Percentiles rank a stretch among this genome's conserved stretches.
These are phyloP conservation scores for Salix purpurea DNA, from an alignment of 345 rosid genomes.

Conservation along the genomic window DNA sequence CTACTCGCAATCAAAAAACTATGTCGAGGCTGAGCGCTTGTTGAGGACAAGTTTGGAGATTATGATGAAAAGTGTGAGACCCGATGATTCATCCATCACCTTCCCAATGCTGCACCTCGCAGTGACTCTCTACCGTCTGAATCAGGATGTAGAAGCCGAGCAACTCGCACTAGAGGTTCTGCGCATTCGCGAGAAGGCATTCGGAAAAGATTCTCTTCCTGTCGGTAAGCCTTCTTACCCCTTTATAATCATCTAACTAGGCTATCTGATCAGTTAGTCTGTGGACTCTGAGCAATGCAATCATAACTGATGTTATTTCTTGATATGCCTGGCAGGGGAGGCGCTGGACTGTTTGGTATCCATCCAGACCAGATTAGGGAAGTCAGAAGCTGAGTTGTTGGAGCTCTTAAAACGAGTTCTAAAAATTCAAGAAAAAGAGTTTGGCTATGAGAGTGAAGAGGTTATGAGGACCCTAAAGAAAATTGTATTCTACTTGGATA, in stretches of 20 bases:
- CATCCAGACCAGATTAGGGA: slow-evolving; percentile 55
- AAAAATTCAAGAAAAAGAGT: slow-evolving; percentile 70
- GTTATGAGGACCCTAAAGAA: slow-evolving; percentile 63
- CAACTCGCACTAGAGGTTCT: slow-evolving; percentile 50
- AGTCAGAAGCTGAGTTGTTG: slow-evolving; percentile 40
- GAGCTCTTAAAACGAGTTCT: slow-evolving; percentile 55
- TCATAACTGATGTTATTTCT: not conserved
- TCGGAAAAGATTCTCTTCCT: slow-evolving; percentile 72
- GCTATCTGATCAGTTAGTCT: not conserved
- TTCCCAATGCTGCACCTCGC: slow-evolving; percentile 79
- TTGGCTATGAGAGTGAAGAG: slow-evolving; percentile 62
- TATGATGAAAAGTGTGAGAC: slow-evolving; percentile 41
- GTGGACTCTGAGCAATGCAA: not conserved
- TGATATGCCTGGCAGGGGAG: slow-evolving; percentile 46
- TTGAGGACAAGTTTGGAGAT: slow-evolving; percentile 65
- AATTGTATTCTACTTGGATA: slow-evolving; percentile 53
- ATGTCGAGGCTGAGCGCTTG: slow-evolving; percentile 71
- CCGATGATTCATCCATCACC: slow-evolving; percentile 66
- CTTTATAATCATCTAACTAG: not conserved
- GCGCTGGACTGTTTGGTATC: slow-evolving; percentile 77
- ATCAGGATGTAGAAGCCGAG: slow-evolving; percentile 75
- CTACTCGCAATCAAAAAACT: slow-evolving; percentile 57
- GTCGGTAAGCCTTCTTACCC: slow-evolving; percentile 48
- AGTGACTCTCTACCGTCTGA: slow-evolving; percentile 61
- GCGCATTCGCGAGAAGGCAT: slow-evolving; percentile 63